Evolutionary conservation across 768 basidiomycete species (phyloP), one percentile per base, ranked within the genome.

Genomic region (Naganishia friedmannii): DNA sequence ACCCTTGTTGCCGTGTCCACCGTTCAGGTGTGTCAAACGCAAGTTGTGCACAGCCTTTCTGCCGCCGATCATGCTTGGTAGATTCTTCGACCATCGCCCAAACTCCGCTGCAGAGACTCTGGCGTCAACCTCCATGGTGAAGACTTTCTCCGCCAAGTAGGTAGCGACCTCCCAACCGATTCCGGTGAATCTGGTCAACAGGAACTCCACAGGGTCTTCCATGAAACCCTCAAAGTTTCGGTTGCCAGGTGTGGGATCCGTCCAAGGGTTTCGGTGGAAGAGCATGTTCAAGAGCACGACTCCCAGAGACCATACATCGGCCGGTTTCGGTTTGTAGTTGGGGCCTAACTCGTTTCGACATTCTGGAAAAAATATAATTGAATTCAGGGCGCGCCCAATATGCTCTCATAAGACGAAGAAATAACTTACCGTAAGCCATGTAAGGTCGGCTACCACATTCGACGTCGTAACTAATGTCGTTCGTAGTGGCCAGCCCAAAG

Each of bases 281-380:
- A 98, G 85, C 92, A 98, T 94, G 82, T 99, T 99, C 86, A 99
- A 92, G 76, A 99, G 87, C 74, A 99, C 96, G 80, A 99, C 96
- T 72, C 95, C 95, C 75, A 99, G 86, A 29, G 95, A 97, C 95
- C 95, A 99, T 66, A 99, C 93, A 82, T 99, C 95, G 72, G 96
- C 96, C 69, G 91, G 91, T 76, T 90, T 90, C 72, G 95, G 93
- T 73, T 87, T 86, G 84, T 99, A 99, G 60, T 90, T 91, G 73
- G 96, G 94, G 32, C 90, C 91, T 74, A 93, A 85, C 82, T 97
- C 96, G 85, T 98, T 98, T 80, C 95, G 89, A 83, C 96, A 98
- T 85, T 98, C 95, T 93, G 76, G 66, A 75, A 48, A 58, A 65
- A 70, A 32, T 72, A 67, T 37, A 42, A 2, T n/a, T n/a, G 17